A percentile compares a stretch with the other conserved stretches of the same genome.
Evolutionary conservation across 345 rosid species (phyloP).

Genomic region (Eucalyptus sp.): DNA sequence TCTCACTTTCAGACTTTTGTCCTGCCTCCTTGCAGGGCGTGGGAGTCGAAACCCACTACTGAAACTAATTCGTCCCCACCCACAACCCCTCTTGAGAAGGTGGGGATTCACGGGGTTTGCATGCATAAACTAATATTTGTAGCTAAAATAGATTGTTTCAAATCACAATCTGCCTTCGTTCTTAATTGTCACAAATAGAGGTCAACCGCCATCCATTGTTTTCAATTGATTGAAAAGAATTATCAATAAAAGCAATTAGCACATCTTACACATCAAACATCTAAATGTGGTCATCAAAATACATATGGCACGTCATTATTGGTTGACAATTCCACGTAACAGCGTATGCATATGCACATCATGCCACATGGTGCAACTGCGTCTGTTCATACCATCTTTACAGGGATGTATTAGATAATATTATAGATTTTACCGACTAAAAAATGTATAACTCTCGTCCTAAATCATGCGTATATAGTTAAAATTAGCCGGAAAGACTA

Average conservation of each 20-base stretch:
- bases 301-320: neutral
- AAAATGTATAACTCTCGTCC: neutral
- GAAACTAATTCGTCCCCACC: too few species aligned
- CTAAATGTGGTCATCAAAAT: too few species aligned
- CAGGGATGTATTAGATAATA: neutral
- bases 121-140: too few species aligned
- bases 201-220: neutral
- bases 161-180: neutral
- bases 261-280: neutral
- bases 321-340: neutral
- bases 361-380: neutral
- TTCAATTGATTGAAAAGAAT: neutral
- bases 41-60: too few species aligned
- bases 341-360: neutral
- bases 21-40: too few species aligned
- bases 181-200: neutral
- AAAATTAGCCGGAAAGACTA: too few species aligned
- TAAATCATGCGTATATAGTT: too few species aligned
- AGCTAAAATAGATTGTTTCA: neutral
- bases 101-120: neutral
- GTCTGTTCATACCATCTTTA: neutral
- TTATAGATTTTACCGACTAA: neutral
- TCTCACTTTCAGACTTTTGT: too few species aligned
- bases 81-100: too few species aligned
- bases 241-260: neutral